Conservation (phyloP, 371 early-diverging fungal genomes). For the Blyttiomyces sp. region DNA sequence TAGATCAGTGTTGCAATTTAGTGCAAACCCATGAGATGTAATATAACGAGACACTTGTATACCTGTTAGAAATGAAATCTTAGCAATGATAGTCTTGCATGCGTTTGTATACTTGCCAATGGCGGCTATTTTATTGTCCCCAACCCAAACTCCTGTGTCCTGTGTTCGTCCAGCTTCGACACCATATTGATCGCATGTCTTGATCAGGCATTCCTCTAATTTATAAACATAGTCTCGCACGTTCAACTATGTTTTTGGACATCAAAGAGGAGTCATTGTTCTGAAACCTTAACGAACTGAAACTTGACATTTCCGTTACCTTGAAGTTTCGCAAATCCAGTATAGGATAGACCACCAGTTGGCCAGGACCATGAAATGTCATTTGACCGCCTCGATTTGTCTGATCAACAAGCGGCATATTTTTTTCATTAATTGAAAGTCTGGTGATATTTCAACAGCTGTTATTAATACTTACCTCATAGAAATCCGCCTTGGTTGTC, state of each 20-base stretch:
- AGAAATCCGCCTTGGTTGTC: neutral
- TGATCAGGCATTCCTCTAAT: constrained; percentile 75
- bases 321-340: constrained; percentile 61
- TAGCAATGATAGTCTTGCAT: neutral
- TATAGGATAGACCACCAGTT: constrained; percentile 94
- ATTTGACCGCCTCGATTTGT: constrained; percentile 81
- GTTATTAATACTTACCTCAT: too few species aligned
- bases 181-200: constrained; percentile 61
- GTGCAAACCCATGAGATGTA: constrained; percentile 90
- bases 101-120: constrained; percentile 48
- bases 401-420: constrained; percentile 1
- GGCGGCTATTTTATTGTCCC: constrained; percentile 50
- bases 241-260: too few species aligned
- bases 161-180: constrained; percentile 66
- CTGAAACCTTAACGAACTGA: neutral
- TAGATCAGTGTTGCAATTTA: constrained; percentile 88
- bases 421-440: neutral
- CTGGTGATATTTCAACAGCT: neutral
- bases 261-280: too few species aligned
- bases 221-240: constrained; percentile 76
- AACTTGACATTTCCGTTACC: constrained; percentile 5
- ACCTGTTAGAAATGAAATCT: constrained; percentile 45
- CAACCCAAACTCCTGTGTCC: constrained; percentile 86
- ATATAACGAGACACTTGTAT: constrained; percentile 86
- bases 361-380: constrained; percentile 97